Evolutionary conservation across 202 grass and related monocot species (phyloP), one percentile per base, ranked within the genome.

Genomic region (Cymbopogon flexuosus): DNA sequence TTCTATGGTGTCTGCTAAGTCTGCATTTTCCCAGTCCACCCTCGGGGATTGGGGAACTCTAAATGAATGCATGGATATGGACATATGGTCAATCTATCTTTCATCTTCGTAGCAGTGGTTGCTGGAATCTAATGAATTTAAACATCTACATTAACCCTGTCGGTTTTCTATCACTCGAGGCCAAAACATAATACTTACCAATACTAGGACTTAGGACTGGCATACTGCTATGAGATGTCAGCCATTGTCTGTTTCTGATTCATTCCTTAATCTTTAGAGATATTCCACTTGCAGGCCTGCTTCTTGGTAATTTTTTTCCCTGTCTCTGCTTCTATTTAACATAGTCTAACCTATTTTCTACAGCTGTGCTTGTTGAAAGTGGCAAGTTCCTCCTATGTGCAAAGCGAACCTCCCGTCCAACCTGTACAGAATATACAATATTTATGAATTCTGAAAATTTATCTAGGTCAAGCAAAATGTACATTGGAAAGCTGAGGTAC

Each of bases 401-500:
- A 1, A 97, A 97, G 89, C 81, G 92, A 78, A 89, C 83, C 35
- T 87, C 91, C 24, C 81, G 88, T 40, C 89, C 94, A 86, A 94
- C 94, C 45, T 93, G 77, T 84, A 97, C 94, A 67, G 94, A 97
- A 69, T 97, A 97, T 81, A 92, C 91, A 74, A 94, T 97, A 83
- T 97, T 87, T 45, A 92, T 91, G 88, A 86, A 89, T 84, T 47
- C 84, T 85, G 81, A 84, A 47, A 94, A 88, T 83, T 88, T 90
- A 85, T 90, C 92, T 78, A 92, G 78, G 77, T 94, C 92, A 77
- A 92, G 84, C 81, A 89, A 88, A 80, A 85, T 71, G 73, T 92
- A 97, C 79, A 92, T 94, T 22, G 94, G 94, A 82, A 97, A 94
- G 84, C 72, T 97, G 75, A 92, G 94, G 94, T 97, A 93, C 40